Evolutionary conservation across 305 asterid species (phyloP).

Genomic region (Rubia occidens): DNA sequence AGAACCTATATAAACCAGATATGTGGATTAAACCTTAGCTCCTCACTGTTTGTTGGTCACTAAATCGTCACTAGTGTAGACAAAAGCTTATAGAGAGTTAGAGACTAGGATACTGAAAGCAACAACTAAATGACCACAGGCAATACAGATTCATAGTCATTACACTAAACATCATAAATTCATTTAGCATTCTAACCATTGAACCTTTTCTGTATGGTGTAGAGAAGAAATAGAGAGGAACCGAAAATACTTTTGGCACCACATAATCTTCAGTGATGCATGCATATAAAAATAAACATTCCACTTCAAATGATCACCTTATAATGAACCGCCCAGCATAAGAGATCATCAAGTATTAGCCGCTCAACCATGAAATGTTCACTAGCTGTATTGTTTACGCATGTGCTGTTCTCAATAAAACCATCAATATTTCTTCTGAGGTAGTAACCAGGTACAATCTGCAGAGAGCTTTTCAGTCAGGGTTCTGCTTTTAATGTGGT

Average conservation of each 20-base stretch:
- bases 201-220: not conserved
- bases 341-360: conserved; percentile 76
- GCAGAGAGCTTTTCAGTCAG: conserved; percentile 26
- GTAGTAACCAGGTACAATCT: conserved; percentile 99
- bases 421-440: conserved; percentile 86
- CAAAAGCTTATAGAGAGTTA: not conserved
- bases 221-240: not conserved
- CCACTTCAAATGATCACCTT: conserved; percentile 44
- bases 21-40: not conserved
- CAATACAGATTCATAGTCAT: no score
- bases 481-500: conserved; percentile 5
- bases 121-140: no score
- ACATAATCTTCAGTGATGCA: conserved; percentile 1
- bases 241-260: not conserved
- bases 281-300: conserved; percentile 10
- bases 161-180: no score
- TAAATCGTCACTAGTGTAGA: not conserved
- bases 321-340: conserved; percentile 73
- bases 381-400: conserved; percentile 87
- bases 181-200: no score
- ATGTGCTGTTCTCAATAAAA: conserved; percentile 75
- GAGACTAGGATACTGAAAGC: not conserved
- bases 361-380: conserved; percentile 97
- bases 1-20: not conserved
- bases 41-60: no score